phyloP scores from a whole-genome alignment of 345 rosid species.

The Dovyalis caffra region DNA sequence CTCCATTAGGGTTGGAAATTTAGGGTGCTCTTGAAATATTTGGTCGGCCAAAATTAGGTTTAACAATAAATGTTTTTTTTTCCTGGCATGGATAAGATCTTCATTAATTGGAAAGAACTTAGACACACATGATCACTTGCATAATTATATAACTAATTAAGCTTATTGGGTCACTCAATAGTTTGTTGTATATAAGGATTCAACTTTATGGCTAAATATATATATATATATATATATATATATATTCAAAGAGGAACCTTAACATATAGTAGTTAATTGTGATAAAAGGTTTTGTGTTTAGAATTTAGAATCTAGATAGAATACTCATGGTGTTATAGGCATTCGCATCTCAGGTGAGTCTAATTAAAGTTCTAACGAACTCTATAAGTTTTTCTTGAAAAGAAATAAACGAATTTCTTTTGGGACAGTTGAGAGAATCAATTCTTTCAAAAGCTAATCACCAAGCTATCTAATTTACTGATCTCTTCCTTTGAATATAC shows the following conservation, averaged over 20 bases:
- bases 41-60: conserved; percentile 34
- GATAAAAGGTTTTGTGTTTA: conserved; percentile 1
- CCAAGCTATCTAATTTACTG: neutral
- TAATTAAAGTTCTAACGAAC: conserved; percentile 26
- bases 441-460: conserved; percentile 8
- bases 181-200: neutral
- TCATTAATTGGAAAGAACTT: neutral
- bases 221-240: too few species aligned
- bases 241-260: neutral
- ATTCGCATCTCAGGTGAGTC: conserved; percentile 16
- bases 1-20: conserved; percentile 19
- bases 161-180: neutral
- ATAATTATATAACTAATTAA: neutral
- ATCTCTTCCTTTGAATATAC: neutral
- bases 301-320: conserved; percentile 1
- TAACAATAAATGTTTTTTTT: neutral
- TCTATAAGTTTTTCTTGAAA: conserved; percentile 13
- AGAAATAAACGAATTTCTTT: conserved; percentile 37
- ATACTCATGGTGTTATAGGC: neutral
- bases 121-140: neutral
- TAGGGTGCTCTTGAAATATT: conserved; percentile 6
- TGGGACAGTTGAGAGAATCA: conserved; percentile 24
- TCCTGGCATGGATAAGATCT: neutral
- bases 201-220: neutral
- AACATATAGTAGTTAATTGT: neutral